Evolutionary conservation across 129 eudicot genomes (phyloP).

Genomic region (Flaveria sonorensis): DNA sequence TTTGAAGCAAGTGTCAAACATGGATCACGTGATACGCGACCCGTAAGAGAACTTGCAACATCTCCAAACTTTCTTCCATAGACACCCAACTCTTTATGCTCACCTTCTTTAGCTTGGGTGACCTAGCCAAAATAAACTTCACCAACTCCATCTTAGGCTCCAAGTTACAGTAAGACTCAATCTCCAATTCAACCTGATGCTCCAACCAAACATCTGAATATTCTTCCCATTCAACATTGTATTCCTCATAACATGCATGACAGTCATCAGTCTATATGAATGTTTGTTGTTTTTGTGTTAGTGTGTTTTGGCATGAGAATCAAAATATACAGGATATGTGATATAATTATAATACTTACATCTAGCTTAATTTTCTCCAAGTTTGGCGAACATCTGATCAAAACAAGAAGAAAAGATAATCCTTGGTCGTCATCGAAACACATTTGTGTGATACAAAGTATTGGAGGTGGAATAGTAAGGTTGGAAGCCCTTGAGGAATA

Average conservation of each 20-base stretch:
- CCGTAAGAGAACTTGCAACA: neutral
- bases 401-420: neutral
- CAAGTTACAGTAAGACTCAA: neutral
- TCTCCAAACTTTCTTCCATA: neutral
- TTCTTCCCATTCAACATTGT: neutral
- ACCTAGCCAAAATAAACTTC: neutral
- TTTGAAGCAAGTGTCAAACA: neutral
- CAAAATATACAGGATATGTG: neutral
- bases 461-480: conserved; percentile 18
- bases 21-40: neutral
- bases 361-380: conserved; percentile 24
- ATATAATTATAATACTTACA: neutral
- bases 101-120: conserved; percentile 8
- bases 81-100: neutral
- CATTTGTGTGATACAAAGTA: neutral
- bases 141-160: conserved; percentile 3
- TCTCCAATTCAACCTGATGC: neutral
- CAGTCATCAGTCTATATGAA: neutral
- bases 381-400: conserved; percentile 21
- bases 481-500: conserved; percentile 8
- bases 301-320: neutral
- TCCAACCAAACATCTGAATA: neutral
- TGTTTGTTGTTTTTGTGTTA: neutral
- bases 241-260: neutral
- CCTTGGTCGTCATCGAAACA: neutral